Conservation (phyloP, 1,139 yeast genomes). For the Candida labiduridarum region DNA sequence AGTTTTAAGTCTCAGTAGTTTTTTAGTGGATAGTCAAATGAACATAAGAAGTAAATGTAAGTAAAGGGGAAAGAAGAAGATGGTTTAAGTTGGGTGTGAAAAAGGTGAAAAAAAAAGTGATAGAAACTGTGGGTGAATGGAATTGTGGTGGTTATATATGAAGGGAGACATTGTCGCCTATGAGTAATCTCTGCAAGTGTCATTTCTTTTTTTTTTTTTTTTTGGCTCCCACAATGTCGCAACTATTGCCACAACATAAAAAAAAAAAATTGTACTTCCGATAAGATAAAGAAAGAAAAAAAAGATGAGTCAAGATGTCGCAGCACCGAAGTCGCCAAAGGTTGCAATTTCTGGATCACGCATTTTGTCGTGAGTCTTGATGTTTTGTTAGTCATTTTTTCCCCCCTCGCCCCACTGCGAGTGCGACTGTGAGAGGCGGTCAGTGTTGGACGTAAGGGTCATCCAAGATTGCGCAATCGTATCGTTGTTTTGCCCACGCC, state of each 20-base stretch:
- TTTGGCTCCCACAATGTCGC: neutral
- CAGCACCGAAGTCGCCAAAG: neutral
- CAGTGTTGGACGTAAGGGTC: too few species aligned
- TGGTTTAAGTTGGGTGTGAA: neutral
- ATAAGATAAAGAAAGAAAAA: neutral
- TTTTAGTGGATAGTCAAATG: constrained; percentile 5
- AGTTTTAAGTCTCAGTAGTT: constrained; percentile 3
- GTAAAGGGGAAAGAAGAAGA: neutral
- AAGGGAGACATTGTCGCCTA: neutral
- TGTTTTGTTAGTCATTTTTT: too few species aligned
- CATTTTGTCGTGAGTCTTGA: neutral
- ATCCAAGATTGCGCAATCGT: too few species aligned
- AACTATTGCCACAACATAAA: neutral
- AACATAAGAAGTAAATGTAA: neutral
- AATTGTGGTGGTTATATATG: constrained; percentile 2
- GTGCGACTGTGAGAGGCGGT: too few species aligned
- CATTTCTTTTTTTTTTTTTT: constrained; percentile 1
- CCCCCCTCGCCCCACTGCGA: too few species aligned
- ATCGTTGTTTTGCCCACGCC: too few species aligned
- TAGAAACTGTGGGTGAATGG: constrained; percentile 1
- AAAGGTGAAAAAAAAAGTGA: neutral
- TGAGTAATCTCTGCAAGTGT: neutral
- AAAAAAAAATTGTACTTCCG: neutral
- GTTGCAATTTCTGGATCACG: neutral
- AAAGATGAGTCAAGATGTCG: neutral